Conservation (phyloP, 2,329 filamentous ascomycete species). For the Uncinocarpus reesii region DNA sequence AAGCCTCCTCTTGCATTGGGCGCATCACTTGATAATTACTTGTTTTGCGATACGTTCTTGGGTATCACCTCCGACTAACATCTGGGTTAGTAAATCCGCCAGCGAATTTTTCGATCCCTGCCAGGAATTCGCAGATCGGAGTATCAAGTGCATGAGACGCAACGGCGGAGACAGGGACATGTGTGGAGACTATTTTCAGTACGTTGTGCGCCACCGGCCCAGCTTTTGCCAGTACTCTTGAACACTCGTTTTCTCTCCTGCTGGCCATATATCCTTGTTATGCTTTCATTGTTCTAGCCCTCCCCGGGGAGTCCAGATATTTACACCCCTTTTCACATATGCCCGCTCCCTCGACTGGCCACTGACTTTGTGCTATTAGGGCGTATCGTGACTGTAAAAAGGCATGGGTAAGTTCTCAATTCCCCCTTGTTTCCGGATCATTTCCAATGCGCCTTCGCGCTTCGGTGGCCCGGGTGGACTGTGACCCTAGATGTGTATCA, state of each 20-base stretch:
- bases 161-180: conserved; percentile 81
- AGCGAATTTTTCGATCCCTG: conserved; percentile 94
- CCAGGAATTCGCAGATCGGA: conserved; percentile 77
- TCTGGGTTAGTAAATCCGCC: conserved; percentile 57
- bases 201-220: too few species aligned
- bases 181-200: conserved; percentile 96
- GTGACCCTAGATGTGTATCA: neutral
- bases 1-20: too few species aligned
- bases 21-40: neutral
- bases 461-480: neutral
- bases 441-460: neutral
- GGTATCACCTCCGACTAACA: conserved; percentile 13
- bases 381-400: conserved; percentile 94
- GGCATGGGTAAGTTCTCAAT: conserved; percentile 61
- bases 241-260: too few species aligned
- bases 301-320: too few species aligned
- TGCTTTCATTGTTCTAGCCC: neutral
- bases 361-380: conserved; percentile 38
- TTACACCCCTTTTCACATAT: neutral
- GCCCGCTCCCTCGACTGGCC: neutral
- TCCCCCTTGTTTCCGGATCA: neutral
- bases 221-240: too few species aligned
- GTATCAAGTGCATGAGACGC: conserved; percentile 76
- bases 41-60: neutral
- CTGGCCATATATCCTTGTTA: conserved; percentile 3